Evolutionary conservation across 441 rosid species (phyloP).

Genomic region (Corymbia citriodora): DNA sequence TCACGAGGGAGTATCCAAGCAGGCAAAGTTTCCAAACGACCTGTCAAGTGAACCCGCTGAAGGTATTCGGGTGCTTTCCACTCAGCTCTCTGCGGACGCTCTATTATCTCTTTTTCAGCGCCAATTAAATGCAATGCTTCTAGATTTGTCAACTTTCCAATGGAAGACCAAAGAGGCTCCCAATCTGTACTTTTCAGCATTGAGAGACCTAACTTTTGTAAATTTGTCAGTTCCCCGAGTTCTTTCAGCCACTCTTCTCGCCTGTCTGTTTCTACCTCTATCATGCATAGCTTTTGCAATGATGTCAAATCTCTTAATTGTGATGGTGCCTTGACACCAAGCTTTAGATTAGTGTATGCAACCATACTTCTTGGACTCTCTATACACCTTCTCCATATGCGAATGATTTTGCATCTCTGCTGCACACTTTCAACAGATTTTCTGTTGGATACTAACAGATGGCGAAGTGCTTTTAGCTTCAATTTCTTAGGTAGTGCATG

Average conservation of each 20-base stretch:
- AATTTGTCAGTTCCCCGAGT: not conserved
- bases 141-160: not conserved
- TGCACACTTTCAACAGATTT: no score
- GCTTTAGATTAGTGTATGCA: accelerated
- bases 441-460: not conserved
- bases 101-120: no score
- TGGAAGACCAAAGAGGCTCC: not conserved
- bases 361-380: no score
- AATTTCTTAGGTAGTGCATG: no score
- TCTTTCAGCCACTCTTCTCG: not conserved
- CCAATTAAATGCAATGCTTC: no score
- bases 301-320: not conserved
- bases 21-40: not conserved
- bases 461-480: not conserved
- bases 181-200: not conserved
- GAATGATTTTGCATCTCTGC: no score
- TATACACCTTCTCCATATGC: no score
- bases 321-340: not conserved
- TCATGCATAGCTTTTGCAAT: not conserved
- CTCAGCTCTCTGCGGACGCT: no score
- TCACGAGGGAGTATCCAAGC: not conserved
- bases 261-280: no score
- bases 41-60: not conserved
- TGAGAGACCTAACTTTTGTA: not conserved
- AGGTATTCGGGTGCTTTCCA: not conserved